A percentile compares a stretch with the other conserved stretches of the same genome.
Conservation (phyloP, 169 alveolate genomes). For the Theileria sp. region DNA sequence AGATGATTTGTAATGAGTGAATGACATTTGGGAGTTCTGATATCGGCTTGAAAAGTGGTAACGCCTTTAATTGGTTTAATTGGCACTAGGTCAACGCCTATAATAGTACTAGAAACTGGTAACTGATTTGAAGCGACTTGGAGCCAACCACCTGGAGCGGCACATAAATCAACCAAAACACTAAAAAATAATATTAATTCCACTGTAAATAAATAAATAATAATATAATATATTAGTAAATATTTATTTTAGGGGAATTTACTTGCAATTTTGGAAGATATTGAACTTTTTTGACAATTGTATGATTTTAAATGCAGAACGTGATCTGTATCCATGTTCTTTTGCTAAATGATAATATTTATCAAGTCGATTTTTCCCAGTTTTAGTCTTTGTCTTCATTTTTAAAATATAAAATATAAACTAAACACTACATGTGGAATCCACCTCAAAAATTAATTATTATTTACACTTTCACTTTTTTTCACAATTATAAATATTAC, state of each 20-base stretch:
- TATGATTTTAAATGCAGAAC: constrained; percentile 98
- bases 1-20: constrained; percentile 42
- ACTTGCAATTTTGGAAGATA: constrained; percentile 79
- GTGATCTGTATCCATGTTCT: constrained; percentile 97
- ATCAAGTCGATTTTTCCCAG: constrained; percentile 91
- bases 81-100: constrained; percentile 97
- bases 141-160: constrained; percentile 99
- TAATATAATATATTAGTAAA: background rate
- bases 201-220: background rate
- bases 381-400: constrained; percentile 85
- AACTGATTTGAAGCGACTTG: constrained; percentile 90
- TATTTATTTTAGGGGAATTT: constrained; percentile 10
- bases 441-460: background rate
- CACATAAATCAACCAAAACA: constrained; percentile 96
- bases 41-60: constrained; percentile 92
- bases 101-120: constrained; percentile 90
- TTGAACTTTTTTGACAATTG: constrained; percentile 94
- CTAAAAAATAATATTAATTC: constrained; percentile 36
- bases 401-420: constrained; percentile 3
- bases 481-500: no score
- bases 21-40: constrained; percentile 70
- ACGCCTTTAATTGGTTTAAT: constrained; percentile 95
- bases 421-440: background rate
- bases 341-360: constrained; percentile 95
- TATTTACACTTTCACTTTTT: no score